Conservation (phyloP, 78 protist species). For the Dictyostelium citrinum region DNA sequence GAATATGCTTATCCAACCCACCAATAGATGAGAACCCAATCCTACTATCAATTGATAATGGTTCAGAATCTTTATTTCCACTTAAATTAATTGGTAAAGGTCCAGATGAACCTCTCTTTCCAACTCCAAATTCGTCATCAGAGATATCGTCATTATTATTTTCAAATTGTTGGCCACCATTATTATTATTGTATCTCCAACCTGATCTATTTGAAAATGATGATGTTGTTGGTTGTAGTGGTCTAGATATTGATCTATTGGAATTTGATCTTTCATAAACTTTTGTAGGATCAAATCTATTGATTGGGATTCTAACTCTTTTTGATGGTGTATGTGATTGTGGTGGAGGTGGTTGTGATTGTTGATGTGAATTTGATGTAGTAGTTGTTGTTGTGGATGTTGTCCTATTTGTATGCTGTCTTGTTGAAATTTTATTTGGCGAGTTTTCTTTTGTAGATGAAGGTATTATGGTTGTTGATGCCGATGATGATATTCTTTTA, state of each 20-base stretch:
- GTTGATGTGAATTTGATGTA: neutral
- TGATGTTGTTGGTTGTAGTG: neutral
- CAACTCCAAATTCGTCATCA: conserved; percentile 21
- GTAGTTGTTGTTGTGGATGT: neutral
- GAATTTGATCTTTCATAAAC: neutral
- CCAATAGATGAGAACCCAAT: conserved; percentile 50
- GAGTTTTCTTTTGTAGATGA: neutral
- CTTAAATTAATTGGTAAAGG: conserved; percentile 24
- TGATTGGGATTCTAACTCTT: conserved; percentile 4
- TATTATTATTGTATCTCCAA: neutral
- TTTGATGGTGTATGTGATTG: neutral
- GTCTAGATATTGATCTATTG: neutral
- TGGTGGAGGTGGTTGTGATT: neutral
- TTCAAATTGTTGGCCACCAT: neutral
- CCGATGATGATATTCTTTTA: neutral
- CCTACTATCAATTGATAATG: conserved; percentile 24
- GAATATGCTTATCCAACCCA: conserved; percentile 52
- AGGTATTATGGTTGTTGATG: neutral
- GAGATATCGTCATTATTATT: neutral
- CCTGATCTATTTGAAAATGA: neutral
- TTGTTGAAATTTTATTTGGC: neutral
- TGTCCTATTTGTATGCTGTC: neutral
- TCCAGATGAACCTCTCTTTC: neutral
- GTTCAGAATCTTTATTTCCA: conserved; percentile 34
- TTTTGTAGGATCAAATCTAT: conserved; percentile 6